phyloP scores from a whole-genome alignment of 2,329 filamentous ascomycete species.

The Clarireedia paspali region DNA sequence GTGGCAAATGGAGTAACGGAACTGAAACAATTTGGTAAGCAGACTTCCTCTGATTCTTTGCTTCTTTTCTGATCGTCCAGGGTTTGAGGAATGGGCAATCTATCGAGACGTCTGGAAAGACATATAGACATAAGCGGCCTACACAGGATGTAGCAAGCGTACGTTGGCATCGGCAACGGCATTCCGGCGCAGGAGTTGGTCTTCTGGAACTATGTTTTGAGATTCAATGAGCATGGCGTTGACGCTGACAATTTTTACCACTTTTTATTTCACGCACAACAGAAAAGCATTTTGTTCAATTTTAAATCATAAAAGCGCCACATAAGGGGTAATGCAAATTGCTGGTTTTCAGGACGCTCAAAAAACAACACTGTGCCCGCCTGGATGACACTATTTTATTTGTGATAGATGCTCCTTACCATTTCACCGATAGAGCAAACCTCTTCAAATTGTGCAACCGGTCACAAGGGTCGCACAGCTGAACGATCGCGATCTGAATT shows the following conservation, averaged over 20 bases:
- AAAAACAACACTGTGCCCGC: no score
- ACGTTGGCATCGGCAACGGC: neutral
- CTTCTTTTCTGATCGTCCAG: slow-evolving; percentile 28
- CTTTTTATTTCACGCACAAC: no score
- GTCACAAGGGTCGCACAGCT: neutral
- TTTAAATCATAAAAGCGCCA: no score
- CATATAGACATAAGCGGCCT: slow-evolving; percentile 6
- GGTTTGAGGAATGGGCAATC: slow-evolving; percentile 50
- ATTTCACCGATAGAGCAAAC: neutral
- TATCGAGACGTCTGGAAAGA: slow-evolving; percentile 49
- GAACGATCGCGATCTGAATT: neutral
- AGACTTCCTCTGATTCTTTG: neutral
- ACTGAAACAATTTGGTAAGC: slow-evolving; percentile 45
- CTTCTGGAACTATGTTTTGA: neutral
- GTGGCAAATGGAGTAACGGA: slow-evolving; percentile 43
- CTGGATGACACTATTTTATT: no score
- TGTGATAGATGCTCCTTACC: neutral
- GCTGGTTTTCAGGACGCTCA: no score
- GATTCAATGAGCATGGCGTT: no score
- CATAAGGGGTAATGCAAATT: no score
- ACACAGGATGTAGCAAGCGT: neutral
- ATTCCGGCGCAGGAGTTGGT: neutral
- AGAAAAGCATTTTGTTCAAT: no score
- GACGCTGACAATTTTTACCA: no score
- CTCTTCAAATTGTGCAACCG: neutral